phyloP scores from a whole-genome alignment of 2,329 filamentous ascomycete genomes.

The Ophiostoma ulmi region DNA sequence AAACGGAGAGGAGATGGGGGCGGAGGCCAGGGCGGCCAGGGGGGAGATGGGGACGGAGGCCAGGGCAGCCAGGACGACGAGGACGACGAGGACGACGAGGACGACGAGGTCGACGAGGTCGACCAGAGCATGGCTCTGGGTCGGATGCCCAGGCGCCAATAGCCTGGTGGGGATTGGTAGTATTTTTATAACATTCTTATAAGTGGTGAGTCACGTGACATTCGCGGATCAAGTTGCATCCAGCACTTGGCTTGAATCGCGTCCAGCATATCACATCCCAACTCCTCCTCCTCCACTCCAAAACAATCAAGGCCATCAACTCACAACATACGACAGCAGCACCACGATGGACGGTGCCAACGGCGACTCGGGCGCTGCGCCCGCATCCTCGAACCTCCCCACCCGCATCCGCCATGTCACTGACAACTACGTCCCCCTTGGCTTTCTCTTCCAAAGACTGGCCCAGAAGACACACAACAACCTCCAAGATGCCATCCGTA shows the following conservation, averaged over 20 bases:
- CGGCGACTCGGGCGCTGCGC: background rate
- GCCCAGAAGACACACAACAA: slow-evolving; percentile 79
- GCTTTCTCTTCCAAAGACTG: slow-evolving; percentile 68
- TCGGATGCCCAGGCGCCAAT: too few species aligned
- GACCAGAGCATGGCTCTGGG: too few species aligned
- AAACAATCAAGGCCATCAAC: background rate
- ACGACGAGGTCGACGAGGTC: too few species aligned
- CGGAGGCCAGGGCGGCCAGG: too few species aligned
- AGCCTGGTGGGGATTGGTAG: background rate
- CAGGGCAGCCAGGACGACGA: too few species aligned
- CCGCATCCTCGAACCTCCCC: slow-evolving; percentile 40
- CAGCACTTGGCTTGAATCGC: background rate
- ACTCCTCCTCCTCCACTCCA: background rate
- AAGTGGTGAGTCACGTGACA: background rate
- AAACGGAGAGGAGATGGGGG: too few species aligned
- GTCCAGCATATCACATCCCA: too few species aligned
- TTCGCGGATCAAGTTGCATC: background rate
- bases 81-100: too few species aligned
- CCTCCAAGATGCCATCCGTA: slow-evolving; percentile 63
- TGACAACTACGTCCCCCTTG: slow-evolving; percentile 69
- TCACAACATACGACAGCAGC: slow-evolving; percentile 45
- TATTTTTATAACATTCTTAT: background rate
- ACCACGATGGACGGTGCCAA: slow-evolving; percentile 18
- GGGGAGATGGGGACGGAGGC: too few species aligned
- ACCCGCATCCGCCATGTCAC: slow-evolving; percentile 66